Percentiles rank a stretch among this genome's conserved stretches.
Conservation (phyloP, 192 early-diverging fungal species). For the Coemansia sp. region DNA sequence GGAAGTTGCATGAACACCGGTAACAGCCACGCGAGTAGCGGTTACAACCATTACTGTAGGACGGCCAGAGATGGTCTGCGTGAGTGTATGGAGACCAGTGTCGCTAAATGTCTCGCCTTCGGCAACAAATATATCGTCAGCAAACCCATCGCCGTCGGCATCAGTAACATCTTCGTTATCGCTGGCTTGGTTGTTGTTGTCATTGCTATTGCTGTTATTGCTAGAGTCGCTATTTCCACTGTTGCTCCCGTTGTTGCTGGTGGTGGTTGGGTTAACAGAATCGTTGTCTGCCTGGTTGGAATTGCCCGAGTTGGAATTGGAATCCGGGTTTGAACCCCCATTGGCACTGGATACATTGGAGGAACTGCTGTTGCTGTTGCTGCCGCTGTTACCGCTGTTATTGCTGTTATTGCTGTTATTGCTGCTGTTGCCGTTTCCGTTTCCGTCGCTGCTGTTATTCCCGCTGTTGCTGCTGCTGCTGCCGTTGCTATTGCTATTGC, state of each 20-base stretch:
- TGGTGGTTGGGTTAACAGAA: neutral
- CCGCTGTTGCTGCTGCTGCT: neutral
- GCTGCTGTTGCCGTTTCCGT: neutral
- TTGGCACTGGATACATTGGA: neutral
- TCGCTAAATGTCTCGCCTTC: neutral
- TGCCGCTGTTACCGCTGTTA: neutral
- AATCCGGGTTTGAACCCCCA: neutral
- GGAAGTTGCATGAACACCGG: neutral
- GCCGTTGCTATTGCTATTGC: neutral
- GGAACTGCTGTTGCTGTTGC: neutral
- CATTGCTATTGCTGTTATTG: neutral
- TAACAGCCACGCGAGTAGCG: neutral
- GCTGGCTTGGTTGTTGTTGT: neutral
- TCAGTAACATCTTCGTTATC: neutral
- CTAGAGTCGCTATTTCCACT: neutral
- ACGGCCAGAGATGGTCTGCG: constrained; percentile 1
- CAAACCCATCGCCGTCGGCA: neutral
- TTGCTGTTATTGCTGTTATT: neutral
- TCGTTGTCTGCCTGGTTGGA: neutral
- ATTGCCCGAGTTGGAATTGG: neutral
- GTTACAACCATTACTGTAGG: constrained; percentile 1
- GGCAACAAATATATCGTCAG: neutral
- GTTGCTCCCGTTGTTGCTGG: neutral
- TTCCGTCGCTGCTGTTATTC: neutral
- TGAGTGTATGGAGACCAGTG: neutral